Percentiles rank a stretch among this genome's conserved stretches.
phyloP scores from a whole-genome alignment of 2,329 filamentous ascomycete species.

The Ceratocystis eucalypticola region DNA sequence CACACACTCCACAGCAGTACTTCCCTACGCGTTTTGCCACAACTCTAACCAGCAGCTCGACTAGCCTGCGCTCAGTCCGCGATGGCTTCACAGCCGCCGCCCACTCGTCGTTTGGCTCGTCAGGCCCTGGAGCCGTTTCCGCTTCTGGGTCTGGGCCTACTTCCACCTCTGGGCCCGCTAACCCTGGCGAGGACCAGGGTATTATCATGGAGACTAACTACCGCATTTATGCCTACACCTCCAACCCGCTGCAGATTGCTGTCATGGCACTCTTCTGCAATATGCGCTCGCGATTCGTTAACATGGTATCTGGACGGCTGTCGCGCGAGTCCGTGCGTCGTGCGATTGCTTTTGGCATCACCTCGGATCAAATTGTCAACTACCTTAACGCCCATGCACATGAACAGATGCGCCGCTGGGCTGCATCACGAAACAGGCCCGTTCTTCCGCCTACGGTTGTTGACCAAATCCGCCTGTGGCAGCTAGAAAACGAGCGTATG shows the following conservation, averaged over 20 bases:
- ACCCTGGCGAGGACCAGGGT: constrained; percentile 44
- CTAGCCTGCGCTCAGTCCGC: constrained; percentile 53
- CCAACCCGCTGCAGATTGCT: constrained; percentile 84
- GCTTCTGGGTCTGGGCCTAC: no score
- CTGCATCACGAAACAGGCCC: constrained; percentile 44
- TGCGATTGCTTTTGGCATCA: constrained; percentile 84
- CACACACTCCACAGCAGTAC: constrained; percentile 46
- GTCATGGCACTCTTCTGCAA: constrained; percentile 82
- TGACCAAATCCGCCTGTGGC: constrained; percentile 94
- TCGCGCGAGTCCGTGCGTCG: constrained; percentile 77
- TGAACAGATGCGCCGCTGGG: constrained; percentile 71
- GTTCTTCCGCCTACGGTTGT: constrained; percentile 89
- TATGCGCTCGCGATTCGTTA: constrained; percentile 80
- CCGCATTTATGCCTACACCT: constrained; percentile 91
- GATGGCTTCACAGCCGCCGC: constrained; percentile 56
- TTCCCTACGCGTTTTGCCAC: constrained; percentile 92
- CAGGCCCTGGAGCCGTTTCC: constrained; percentile 22
- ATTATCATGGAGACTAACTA: constrained; percentile 98
- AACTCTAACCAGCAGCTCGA: constrained; percentile 75
- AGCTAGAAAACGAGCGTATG: constrained; percentile 92
- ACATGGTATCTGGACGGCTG: constrained; percentile 83
- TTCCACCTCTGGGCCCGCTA: constrained; percentile 34
- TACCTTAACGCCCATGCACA: constrained; percentile 90
- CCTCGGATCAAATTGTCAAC: constrained; percentile 83
- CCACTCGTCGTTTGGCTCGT: constrained; percentile 27